phyloP scores from a whole-genome alignment of 495 filamentous ascomycete genomes.

The Talaromyces trachyspermus region DNA sequence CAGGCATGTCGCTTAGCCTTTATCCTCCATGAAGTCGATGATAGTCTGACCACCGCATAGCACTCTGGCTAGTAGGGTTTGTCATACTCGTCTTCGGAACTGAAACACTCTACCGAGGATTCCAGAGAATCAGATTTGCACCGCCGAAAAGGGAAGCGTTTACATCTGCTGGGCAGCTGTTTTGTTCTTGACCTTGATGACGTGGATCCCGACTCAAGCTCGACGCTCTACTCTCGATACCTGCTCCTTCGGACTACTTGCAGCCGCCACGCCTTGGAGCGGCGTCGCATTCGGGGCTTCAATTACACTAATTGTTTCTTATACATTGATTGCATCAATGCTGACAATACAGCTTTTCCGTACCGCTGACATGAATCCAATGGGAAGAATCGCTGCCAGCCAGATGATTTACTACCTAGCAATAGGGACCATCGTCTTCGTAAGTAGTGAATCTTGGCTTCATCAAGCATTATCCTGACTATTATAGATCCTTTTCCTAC shows the following conservation, averaged over 20 bases:
- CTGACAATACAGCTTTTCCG: conserved; percentile 19
- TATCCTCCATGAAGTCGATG: neutral
- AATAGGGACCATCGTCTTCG: conserved; percentile 20
- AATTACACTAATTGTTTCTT: conserved; percentile 12
- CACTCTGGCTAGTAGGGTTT: conserved; percentile 28
- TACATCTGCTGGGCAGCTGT: conserved; percentile 19
- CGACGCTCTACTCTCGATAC: conserved; percentile 9
- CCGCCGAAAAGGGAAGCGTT: conserved; percentile 20
- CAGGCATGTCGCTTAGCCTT: conserved; percentile 16
- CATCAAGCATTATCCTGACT: neutral
- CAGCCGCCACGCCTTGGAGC: conserved; percentile 19
- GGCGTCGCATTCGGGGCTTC: conserved; percentile 15
- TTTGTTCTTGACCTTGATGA: conserved; percentile 17
- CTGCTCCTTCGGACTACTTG: conserved; percentile 25
- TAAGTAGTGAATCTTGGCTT: conserved; percentile 12
- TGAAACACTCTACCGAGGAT: conserved; percentile 24
- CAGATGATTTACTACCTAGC: conserved; percentile 30
- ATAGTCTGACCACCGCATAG: conserved; percentile 12
- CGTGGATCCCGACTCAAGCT: conserved; percentile 20
- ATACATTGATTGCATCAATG: conserved; percentile 9
- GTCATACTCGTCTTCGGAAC: conserved; percentile 27
- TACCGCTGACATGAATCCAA: conserved; percentile 15
- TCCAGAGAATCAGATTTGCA: conserved; percentile 21
- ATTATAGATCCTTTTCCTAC: conserved; percentile 22
- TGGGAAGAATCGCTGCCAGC: conserved; percentile 28